Evolutionary conservation across 768 basidiomycete species (phyloP), one percentile per base, ranked within the genome.

Genomic region (Mycena albidolilacea): DNA sequence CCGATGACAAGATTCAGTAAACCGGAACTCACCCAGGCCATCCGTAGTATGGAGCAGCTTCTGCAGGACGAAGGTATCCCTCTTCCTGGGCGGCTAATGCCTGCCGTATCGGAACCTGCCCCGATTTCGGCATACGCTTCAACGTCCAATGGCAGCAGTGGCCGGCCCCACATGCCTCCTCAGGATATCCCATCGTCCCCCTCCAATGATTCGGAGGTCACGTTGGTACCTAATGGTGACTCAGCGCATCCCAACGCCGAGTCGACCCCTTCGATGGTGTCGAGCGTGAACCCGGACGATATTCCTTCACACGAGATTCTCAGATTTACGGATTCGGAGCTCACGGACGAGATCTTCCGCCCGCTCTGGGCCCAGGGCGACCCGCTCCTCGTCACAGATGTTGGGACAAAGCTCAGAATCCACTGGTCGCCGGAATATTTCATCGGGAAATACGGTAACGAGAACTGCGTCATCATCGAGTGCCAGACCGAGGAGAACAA

Each of bases 371-470:
- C 80, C 10, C 82, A 82, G 54, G 96, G 96, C 37, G 85, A 92
- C 44, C 95, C 97, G 2, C 79, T 98, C 10, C 89, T 97, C 39
- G 93, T 98, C 59, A 92, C 90, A 38, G 89, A 87, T 38, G 81
- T 95, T 21, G 81, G 89, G 60, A 77, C 85, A 15, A 88, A 90
- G 74, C 92, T 96, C 81, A 84, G 87, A 76, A 81, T 92, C 72
- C 79, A 86, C 69, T 98, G 97, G 97, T 91, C 88, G 6, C 97
- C 97, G 0, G 89, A 92, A 67, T 93, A 92, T 78, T 96, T 99
- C 81, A 88, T 90, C 19, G 81, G 89, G 64, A 86, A 91, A 73
- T 93, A 93, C 79, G 91, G 90, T 8, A 80, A 85, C 11, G 88
- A 93, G 73, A 84, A 78, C 37, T 92, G 93, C 79, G 84, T 91